Evolutionary conservation across 2,329 filamentous ascomycete species (phyloP).

Genomic region (Fusarium mexicanum): DNA sequence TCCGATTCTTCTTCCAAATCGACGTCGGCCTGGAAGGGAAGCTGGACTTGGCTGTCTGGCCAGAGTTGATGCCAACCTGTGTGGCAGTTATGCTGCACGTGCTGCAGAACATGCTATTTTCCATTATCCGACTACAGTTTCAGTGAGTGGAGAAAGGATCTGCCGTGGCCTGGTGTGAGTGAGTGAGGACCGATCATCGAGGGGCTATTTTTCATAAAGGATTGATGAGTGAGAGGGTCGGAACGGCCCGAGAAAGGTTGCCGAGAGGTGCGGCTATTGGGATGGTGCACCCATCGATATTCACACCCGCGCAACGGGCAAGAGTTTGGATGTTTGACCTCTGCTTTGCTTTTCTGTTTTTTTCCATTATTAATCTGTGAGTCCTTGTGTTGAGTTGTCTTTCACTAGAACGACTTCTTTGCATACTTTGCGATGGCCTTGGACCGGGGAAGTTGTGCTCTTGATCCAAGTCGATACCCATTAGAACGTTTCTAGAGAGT

Average conservation of each 20-base stretch:
- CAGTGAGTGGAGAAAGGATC: constrained; percentile 41
- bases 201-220: constrained; percentile 1
- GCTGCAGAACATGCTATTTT: constrained; percentile 77
- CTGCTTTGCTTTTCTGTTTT: constrained; percentile 11
- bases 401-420: constrained; percentile 11
- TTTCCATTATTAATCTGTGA: background rate
- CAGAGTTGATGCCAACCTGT: constrained; percentile 72
- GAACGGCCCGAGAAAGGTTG: constrained; percentile 39
- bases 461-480: constrained; percentile 36
- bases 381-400: constrained; percentile 4
- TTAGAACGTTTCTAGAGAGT: constrained; percentile 35
- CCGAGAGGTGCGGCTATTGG: constrained; percentile 16
- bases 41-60: constrained; percentile 72
- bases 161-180: background rate
- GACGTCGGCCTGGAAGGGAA: constrained; percentile 72
- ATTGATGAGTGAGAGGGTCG: constrained; percentile 25
- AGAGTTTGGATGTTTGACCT: constrained; percentile 3
- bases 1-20: constrained; percentile 67
- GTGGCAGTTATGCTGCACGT: constrained; percentile 74
- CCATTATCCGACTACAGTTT: constrained; percentile 72
- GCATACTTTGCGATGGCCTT: constrained; percentile 20
- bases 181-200: background rate
- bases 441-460: constrained; percentile 10
- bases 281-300: constrained; percentile 2
- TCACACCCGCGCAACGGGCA: background rate